Conservation (phyloP, 2,329 filamentous ascomycete genomes). For the Epichloe glyceriae region DNA sequence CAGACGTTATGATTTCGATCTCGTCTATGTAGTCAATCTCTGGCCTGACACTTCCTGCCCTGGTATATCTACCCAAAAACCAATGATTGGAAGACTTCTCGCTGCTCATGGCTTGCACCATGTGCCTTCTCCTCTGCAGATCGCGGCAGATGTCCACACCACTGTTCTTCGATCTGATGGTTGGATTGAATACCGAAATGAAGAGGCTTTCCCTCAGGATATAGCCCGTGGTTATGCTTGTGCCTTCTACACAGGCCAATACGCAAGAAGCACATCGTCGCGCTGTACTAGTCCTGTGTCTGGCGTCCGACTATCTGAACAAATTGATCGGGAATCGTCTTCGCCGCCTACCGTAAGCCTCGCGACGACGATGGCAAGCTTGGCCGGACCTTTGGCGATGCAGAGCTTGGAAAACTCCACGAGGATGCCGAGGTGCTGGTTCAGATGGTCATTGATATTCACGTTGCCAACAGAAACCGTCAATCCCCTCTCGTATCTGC, state of each 20-base stretch:
- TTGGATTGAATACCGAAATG: slow-evolving; percentile 40
- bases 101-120: slow-evolving; percentile 41
- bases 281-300: slow-evolving; percentile 15
- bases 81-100: slow-evolving; percentile 36
- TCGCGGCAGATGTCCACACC: slow-evolving; percentile 35
- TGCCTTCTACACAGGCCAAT: slow-evolving; percentile 36
- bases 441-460: slow-evolving; percentile 38
- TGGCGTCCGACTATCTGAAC: slow-evolving; percentile 11
- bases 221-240: slow-evolving; percentile 40
- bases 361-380: slow-evolving; percentile 23
- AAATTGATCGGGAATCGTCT: slow-evolving; percentile 40
- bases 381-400: slow-evolving; percentile 20
- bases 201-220: slow-evolving; percentile 27
- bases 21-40: slow-evolving; percentile 46
- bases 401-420: slow-evolving; percentile 33
- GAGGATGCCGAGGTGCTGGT: slow-evolving; percentile 39
- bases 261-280: slow-evolving; percentile 15
- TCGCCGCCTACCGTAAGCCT: slow-evolving; percentile 41
- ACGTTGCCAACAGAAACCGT: slow-evolving; percentile 26
- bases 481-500: slow-evolving; percentile 14
- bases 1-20: slow-evolving; percentile 41
- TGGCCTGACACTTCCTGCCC: slow-evolving; percentile 29
- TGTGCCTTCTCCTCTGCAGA: slow-evolving; percentile 37
- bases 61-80: slow-evolving; percentile 9
- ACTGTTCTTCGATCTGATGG: slow-evolving; percentile 34